phyloP scores from a whole-genome alignment of 768 basidiomycete genomes.

The Exidia glandulosa region DNA sequence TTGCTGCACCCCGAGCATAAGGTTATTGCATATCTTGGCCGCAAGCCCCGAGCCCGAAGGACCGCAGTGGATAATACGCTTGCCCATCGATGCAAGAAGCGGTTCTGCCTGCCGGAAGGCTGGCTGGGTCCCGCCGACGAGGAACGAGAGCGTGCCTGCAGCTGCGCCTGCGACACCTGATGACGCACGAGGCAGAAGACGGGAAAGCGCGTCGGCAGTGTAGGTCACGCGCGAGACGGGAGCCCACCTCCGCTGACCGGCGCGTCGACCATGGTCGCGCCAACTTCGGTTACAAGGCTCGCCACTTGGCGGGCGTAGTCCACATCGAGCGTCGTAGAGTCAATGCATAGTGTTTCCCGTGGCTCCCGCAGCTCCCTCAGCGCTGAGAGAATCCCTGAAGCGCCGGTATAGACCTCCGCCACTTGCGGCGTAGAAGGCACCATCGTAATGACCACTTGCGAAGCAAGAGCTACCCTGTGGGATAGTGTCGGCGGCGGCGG shows the following conservation, averaged over 20 bases:
- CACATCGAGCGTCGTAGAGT: slow-evolving; percentile 87
- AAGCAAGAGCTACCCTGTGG: slow-evolving; percentile 49
- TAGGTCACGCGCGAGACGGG: slow-evolving; percentile 1
- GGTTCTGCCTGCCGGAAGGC: slow-evolving; percentile 49
- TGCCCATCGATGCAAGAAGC: slow-evolving; percentile 64
- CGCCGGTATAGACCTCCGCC: slow-evolving; percentile 53
- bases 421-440: slow-evolving; percentile 89
- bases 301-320: slow-evolving; percentile 60
- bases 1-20: slow-evolving; percentile 68
- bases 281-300: slow-evolving; percentile 33
- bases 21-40: slow-evolving; percentile 88
- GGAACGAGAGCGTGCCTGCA: slow-evolving; percentile 81
- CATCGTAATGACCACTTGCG: slow-evolving; percentile 74
- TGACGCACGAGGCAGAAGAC: neutral
- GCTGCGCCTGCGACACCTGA: slow-evolving; percentile 77
- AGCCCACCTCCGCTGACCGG: slow-evolving; percentile 83
- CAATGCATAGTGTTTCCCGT: slow-evolving; percentile 57
- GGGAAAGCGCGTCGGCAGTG: slow-evolving; percentile 7
- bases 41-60: slow-evolving; percentile 70
- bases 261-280: slow-evolving; percentile 79
- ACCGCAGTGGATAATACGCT: slow-evolving; percentile 74
- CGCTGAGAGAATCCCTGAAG: slow-evolving; percentile 53
- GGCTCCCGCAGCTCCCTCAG: slow-evolving; percentile 33
- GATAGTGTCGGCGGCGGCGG: neutral
- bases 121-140: slow-evolving; percentile 66